Conservation (phyloP, 306 rosid genomes). For the Fragaria iinumae region DNA sequence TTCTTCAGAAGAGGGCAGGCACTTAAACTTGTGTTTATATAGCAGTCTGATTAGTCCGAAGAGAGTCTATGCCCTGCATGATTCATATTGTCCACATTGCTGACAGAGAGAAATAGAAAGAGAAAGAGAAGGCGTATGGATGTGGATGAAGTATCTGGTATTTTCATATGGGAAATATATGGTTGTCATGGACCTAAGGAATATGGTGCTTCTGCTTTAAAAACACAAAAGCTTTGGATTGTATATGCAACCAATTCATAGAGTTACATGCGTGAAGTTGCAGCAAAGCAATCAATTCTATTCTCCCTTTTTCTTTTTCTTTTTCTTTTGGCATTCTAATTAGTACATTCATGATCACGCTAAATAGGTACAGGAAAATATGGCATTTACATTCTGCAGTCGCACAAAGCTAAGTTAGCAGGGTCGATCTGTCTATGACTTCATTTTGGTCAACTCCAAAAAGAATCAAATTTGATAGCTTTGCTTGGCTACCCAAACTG, state of each 20-base stretch:
- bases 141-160: slow-evolving; percentile 4
- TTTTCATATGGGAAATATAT: background rate
- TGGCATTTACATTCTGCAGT: background rate
- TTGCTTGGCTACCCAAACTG: background rate
- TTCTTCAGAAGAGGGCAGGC: background rate
- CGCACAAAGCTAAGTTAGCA: background rate
- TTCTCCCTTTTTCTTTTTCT: background rate
- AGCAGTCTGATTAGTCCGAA: background rate
- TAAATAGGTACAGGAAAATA: background rate
- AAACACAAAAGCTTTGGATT: background rate
- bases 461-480: background rate
- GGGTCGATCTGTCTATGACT: background rate
- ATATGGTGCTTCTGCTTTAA: slow-evolving; percentile 15
- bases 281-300: slow-evolving; percentile 9
- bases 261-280: slow-evolving; percentile 13
- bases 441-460: background rate
- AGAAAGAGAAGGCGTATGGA: slow-evolving; percentile 4
- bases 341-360: background rate
- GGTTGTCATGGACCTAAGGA: slow-evolving; percentile 3
- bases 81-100: background rate
- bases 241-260: background rate
- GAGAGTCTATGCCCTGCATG: background rate
- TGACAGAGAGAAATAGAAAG: background rate
- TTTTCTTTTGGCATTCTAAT: background rate
- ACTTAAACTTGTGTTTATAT: background rate